Conservation (phyloP, 192 early-diverging fungal genomes). For the Powellomyces hirtus region DNA sequence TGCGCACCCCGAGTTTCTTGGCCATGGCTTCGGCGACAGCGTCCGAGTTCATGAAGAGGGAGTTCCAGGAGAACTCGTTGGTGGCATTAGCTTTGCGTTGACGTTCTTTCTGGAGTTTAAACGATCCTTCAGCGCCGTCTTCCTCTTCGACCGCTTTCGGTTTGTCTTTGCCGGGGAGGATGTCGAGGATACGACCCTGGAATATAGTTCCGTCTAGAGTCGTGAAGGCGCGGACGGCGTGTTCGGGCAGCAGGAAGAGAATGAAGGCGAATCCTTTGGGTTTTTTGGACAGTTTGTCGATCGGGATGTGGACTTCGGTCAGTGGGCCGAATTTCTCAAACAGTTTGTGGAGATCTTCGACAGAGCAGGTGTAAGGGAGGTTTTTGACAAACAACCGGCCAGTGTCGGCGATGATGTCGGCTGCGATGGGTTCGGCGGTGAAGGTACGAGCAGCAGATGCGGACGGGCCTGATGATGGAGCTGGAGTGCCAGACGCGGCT, state of each 20-base stretch:
- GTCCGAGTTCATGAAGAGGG: conserved; percentile 92
- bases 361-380: conserved; percentile 84
- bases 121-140: conserved; percentile 32
- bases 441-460: not conserved
- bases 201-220: conserved; percentile 82
- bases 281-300: conserved; percentile 86
- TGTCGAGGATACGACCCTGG: conserved; percentile 87
- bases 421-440: conserved; percentile 14
- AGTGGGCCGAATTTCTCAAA: conserved; percentile 90
- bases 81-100: conserved; percentile 73
- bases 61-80: conserved; percentile 95
- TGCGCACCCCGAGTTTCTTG: conserved; percentile 83
- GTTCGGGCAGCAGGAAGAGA: conserved; percentile 84
- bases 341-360: conserved; percentile 76
- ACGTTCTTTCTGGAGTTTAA: conserved; percentile 82
- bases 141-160: conserved; percentile 58
- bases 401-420: conserved; percentile 84
- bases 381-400: conserved; percentile 94
- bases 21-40: conserved; percentile 95
- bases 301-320: conserved; percentile 91
- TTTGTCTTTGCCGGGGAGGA: conserved; percentile 87
- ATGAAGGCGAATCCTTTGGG: conserved; percentile 94
- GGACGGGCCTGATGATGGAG: conserved; percentile 14
- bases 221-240: conserved; percentile 87
- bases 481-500: not conserved